A percentile compares a stretch with the other conserved stretches of the same genome.
phyloP scores from a whole-genome alignment of 306 rosid genomes.

The Cyclanthera cordifolia region DNA sequence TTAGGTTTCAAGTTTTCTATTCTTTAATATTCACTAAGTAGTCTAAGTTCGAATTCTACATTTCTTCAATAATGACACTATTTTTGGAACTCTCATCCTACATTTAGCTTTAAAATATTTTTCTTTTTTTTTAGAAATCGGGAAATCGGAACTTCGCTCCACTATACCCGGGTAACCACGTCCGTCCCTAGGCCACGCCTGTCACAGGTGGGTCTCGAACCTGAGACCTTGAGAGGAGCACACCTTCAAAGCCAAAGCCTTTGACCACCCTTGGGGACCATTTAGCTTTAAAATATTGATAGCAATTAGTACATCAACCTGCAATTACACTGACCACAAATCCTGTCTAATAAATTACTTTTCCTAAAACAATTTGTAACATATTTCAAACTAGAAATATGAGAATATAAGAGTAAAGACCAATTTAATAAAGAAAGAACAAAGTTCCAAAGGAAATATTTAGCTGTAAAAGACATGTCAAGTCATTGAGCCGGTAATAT shows the following conservation, averaged over 20 bases:
- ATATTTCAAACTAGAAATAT: background rate
- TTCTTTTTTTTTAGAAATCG: too few species aligned
- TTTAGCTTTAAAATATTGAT: background rate
- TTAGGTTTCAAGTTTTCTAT: background rate
- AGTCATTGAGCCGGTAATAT: background rate
- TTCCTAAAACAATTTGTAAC: background rate
- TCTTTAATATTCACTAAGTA: background rate
- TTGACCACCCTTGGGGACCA: too few species aligned
- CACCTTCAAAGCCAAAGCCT: too few species aligned
- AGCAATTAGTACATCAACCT: background rate
- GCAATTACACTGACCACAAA: background rate
- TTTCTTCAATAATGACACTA: background rate
- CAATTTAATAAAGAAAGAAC: background rate
- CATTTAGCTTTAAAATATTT: background rate
- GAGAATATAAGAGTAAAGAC: background rate
- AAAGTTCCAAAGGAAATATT: background rate
- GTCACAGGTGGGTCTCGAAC: too few species aligned
- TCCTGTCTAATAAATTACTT: background rate
- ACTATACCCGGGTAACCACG: too few species aligned
- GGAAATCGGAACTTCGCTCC: too few species aligned
- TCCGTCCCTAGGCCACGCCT: too few species aligned
- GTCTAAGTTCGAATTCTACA: background rate
- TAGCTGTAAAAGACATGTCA: background rate
- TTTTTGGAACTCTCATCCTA: conserved; percentile 1
- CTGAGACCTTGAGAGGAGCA: too few species aligned